Base-by-base conservation (phyloP, 2,329 filamentous ascomycete genomes). In the Apiospora saccharicola region DNA sequence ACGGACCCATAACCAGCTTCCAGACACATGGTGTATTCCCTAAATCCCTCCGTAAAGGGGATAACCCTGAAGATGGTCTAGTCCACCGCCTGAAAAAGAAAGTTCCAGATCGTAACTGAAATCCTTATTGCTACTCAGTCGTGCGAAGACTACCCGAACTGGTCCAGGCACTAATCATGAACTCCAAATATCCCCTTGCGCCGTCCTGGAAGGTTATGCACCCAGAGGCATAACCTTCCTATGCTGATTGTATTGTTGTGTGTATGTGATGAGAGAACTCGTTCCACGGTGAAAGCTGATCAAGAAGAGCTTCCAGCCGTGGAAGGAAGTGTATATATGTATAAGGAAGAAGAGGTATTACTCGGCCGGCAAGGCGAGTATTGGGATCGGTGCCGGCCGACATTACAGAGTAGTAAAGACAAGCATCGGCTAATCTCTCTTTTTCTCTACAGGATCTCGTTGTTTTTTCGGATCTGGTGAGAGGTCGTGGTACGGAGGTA, bases 401-500 rank as follows among this genome's bases (percentile, higher is more conserved):
- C 10, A 22, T 14, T 64, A 22, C 22, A 41, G 14, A 30, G 30
- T 49, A 19, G 22, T 24, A n/a, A 41, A 10, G 19, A 61, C 30
- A 7, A 22, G 19, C 8, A 41, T 41, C 30, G 6, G 22, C 14
- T 6, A 5, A 19, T 12, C 34, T 57, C 51, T 41, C 37, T 14
- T 4, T 41, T 12, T 64, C 57, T 41, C 12, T 13, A 34, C 13
- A 81, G 68, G 13, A 82, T 76, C n/a, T 81, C 75, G 70, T 82
- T 84, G 30, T 80, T 79, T 72, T 78, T 79, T 57, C 76, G 81
- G 76, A 85, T 85, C n/a, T 77, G 76, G 57, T 78, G 77, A 19
- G 85, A 77, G 6, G 85, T 85, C 4, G 84, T 80, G 8, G 83
- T 86, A 75, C 77, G 81, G 69, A 87, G 75, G 74, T 85, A 85